Percentiles rank a stretch among this genome's conserved stretches.
Conservation (phyloP, 805 yeast species). For the Wickerhamomyces ciferrii region DNA sequence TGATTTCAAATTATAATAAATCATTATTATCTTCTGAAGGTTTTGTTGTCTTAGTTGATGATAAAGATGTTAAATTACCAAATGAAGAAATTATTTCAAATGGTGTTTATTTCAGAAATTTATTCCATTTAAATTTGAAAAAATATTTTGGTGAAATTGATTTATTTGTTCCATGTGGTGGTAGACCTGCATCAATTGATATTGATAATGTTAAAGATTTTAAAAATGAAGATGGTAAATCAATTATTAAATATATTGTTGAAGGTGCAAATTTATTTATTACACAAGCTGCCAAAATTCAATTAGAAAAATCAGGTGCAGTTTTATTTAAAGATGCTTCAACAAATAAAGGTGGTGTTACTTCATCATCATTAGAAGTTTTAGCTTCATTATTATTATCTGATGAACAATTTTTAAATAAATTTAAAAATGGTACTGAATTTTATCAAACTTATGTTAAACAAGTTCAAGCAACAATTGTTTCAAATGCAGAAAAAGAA, state of each 20-base stretch:
- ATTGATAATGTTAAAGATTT: slow-evolving; percentile 71
- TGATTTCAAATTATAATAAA: slow-evolving; percentile 64
- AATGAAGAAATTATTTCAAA: slow-evolving; percentile 68
- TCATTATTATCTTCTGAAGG: slow-evolving; percentile 69
- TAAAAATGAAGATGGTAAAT: slow-evolving; percentile 69
- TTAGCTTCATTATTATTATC: slow-evolving; percentile 89
- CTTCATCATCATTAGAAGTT: slow-evolving; percentile 93
- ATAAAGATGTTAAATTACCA: slow-evolving; percentile 72
- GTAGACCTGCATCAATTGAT: slow-evolving; percentile 95
- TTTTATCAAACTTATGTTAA: slow-evolving; percentile 82
- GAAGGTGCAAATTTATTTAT: slow-evolving; percentile 97
- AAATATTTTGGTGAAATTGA: slow-evolving; percentile 64
- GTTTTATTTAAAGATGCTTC: slow-evolving; percentile 92
- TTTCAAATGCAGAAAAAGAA: slow-evolving; percentile 75
- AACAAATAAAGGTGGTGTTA: slow-evolving; percentile 97
- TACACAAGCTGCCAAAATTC: slow-evolving; percentile 88
- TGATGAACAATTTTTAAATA: slow-evolving; percentile 71
- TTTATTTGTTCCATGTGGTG: slow-evolving; percentile 97
- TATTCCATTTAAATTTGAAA: slow-evolving; percentile 73
- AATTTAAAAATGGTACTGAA: slow-evolving; percentile 69
- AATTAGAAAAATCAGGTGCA: slow-evolving; percentile 82
- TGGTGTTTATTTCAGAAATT: slow-evolving; percentile 88
- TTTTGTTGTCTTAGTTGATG: slow-evolving; percentile 81
- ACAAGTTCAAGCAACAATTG: slow-evolving; percentile 74
- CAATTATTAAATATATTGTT: slow-evolving; percentile 80